Base-by-base conservation (phyloP, 2,329 filamentous ascomycete genomes). In the Juglanconis sp. region DNA sequence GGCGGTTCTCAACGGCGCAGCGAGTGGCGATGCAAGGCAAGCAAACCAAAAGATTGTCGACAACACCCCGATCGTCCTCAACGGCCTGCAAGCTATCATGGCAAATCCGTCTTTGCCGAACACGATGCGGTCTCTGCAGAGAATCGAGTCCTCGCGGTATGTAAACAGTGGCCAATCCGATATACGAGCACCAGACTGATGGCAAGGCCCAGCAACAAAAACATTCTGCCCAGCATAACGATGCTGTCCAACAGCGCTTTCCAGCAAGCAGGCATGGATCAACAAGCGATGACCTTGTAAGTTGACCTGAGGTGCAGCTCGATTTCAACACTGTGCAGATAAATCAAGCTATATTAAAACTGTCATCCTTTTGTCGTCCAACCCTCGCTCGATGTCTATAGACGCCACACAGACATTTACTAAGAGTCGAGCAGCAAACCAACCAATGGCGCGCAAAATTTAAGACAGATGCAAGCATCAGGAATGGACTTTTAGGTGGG, bases 211-310 rank as follows among this genome's bases (percentile, higher is more conserved):
- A 65, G 63, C 50, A 65, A 65, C 47, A 50, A 59, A 31, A 65
- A 65, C 17, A 65, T 65, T 15, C 36, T 65, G 40, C 63, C 63
- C 5, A 65, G 63, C 53, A 65, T 65, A 53, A 65, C 63, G 9
- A 11, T 34, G 42, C 35, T 65, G 24, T 62, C 63, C 13, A 57
- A 62, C 50, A 56, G 49, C 10, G 63, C 63, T 9, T 59, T 64
- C 47, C 46, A 64, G 13, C 57, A 63, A 7, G 46, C 47, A 4
- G 62, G 63, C 0, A 42, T 57, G 10, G 34, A 62, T 31, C 11
- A 17, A 6, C 40, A 53, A 17, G 40, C 42, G 17, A 24, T 24
- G 17, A 24, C 17, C 17, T 24, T 24, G 17, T 24, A 24, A 24
- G 17, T 24, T 24, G 17, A 24, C 2, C 17, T 24, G 17, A 24